A percentile compares a stretch with the other conserved stretches of the same genome.
Conservation (phyloP, 441 rosid species). For the Biscutella auriculata region DNA sequence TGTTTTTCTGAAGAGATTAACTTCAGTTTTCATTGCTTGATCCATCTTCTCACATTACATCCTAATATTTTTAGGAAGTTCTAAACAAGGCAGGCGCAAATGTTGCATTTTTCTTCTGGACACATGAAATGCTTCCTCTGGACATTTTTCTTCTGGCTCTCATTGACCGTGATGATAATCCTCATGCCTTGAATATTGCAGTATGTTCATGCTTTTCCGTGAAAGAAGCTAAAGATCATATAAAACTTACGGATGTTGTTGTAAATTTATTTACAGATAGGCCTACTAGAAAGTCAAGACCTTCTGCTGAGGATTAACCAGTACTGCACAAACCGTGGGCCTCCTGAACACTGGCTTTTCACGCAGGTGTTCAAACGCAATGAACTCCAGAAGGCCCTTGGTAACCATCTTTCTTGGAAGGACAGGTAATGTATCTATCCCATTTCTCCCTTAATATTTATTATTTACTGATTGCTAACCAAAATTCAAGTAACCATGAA, state of each 20-base stretch:
- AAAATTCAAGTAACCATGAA: not conserved
- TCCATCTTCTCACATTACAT: constrained; percentile 2
- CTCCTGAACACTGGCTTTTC: constrained; percentile 81
- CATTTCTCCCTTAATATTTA: not conserved
- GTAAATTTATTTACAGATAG: constrained; percentile 36
- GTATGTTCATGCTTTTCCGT: constrained; percentile 29
- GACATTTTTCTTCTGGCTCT: constrained; percentile 89
- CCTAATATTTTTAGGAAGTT: constrained; percentile 37
- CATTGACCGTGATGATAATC: constrained; percentile 93
- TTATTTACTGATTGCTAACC: not conserved
- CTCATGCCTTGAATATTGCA: constrained; percentile 82
- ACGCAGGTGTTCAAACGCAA: constrained; percentile 66
- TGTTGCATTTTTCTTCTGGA: constrained; percentile 75
- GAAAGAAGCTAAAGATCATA: not conserved
- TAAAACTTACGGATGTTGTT: not conserved
- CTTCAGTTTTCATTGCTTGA: constrained; percentile 1
- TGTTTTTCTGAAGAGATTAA: not conserved
- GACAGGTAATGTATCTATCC: constrained; percentile 48
- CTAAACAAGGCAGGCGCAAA: constrained; percentile 55
- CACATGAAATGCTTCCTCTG: constrained; percentile 85
- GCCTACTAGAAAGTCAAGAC: constrained; percentile 67
- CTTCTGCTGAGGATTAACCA: constrained; percentile 58
- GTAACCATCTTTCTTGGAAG: constrained; percentile 96
- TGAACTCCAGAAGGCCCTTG: constrained; percentile 84
- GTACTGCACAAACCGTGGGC: constrained; percentile 54